A percentile compares a stretch with the other conserved stretches of the same genome.
Evolutionary conservation across 163 green algal species (phyloP).

Genomic region (Chloromonas sp.): DNA sequence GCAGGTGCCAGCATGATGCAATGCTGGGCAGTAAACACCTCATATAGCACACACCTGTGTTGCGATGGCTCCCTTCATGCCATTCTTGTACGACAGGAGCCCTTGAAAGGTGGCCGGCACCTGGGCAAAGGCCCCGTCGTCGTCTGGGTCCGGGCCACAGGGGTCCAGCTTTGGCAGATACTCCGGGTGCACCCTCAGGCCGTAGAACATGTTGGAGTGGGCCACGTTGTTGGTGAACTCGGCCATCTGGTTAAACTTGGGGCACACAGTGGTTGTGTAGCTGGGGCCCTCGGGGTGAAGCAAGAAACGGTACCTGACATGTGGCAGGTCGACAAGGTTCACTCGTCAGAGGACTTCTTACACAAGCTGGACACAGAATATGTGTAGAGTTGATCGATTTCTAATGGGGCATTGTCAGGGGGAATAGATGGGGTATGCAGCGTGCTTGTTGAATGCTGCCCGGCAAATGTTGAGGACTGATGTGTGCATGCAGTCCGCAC

Average conservation of each 20-base stretch:
- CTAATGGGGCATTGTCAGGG: too few relatives aligned
- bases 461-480: too few relatives aligned
- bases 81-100: slow-evolving; percentile 56
- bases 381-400: too few relatives aligned
- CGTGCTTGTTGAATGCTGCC: too few relatives aligned
- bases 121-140: not conserved
- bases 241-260: slow-evolving; percentile 42
- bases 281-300: slow-evolving; percentile 32
- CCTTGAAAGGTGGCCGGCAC: slow-evolving; percentile 43
- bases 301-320: slow-evolving; percentile 31
- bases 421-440: too few relatives aligned
- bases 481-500: not conserved
- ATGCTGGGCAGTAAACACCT: not conserved
- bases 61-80: slow-evolving; percentile 50
- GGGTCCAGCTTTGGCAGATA: slow-evolving; percentile 34
- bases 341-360: too few relatives aligned
- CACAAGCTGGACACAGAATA: too few relatives aligned
- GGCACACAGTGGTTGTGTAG: slow-evolving; percentile 30
- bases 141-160: slow-evolving; percentile 8
- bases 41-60: slow-evolving; percentile 20
- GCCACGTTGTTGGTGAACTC: slow-evolving; percentile 55
- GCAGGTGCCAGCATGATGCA: not conserved
- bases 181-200: slow-evolving; percentile 50
- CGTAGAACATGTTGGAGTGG: slow-evolving; percentile 65
- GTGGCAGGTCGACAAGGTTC: too few relatives aligned